Conservation (phyloP, 768 basidiomycete species). For the Serendipita vermifera region DNA sequence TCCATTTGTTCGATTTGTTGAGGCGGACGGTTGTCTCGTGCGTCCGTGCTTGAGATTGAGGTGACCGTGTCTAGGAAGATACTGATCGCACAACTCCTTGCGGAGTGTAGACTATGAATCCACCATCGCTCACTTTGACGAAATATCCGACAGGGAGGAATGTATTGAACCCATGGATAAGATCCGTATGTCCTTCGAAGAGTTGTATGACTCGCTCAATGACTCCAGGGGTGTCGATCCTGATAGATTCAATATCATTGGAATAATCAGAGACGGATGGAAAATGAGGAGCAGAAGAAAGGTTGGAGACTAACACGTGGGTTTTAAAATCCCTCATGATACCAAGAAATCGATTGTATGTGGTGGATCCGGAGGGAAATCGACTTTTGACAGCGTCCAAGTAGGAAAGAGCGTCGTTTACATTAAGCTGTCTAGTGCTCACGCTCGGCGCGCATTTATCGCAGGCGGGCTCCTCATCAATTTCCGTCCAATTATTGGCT, state of each 20-base stretch:
- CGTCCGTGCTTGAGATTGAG: no score
- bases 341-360: slow-evolving; percentile 88
- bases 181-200: slow-evolving; percentile 75
- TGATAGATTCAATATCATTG: slow-evolving; percentile 23
- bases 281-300: not conserved
- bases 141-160: slow-evolving; percentile 91
- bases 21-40: no score
- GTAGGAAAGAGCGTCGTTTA: slow-evolving; percentile 85
- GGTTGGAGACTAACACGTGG: slow-evolving; percentile 50
- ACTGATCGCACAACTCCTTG: no score
- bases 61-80: no score
- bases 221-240: slow-evolving; percentile 95
- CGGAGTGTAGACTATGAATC: no score
- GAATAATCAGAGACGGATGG: not conserved
- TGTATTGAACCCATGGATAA: slow-evolving; percentile 98
- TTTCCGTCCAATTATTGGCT: no score
- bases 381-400: slow-evolving; percentile 89
- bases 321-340: slow-evolving; percentile 99
- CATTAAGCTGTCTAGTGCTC: slow-evolving; percentile 76
- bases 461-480: no score
- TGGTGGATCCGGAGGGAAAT: slow-evolving; percentile 80
- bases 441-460: no score
- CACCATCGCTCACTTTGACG: no score
- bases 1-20: no score
- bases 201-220: slow-evolving; percentile 90